phyloP scores from a whole-genome alignment of 2,329 filamentous ascomycete species.

The Colletotrichum filicis region DNA sequence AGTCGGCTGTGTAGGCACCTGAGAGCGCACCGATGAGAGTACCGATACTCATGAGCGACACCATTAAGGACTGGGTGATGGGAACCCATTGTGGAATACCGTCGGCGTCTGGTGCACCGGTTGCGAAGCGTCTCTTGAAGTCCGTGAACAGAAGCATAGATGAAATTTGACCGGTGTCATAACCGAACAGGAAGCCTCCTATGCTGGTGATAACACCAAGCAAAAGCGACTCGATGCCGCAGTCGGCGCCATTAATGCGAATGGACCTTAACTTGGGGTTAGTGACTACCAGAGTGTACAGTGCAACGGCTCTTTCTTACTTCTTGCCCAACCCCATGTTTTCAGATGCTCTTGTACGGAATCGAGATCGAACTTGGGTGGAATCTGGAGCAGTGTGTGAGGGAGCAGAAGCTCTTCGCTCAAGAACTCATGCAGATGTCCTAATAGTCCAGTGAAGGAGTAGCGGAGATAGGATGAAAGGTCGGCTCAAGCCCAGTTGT shows the following conservation, averaged over 20 bases:
- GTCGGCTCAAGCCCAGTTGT: background rate
- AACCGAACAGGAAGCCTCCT: slow-evolving; percentile 72
- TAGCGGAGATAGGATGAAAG: background rate
- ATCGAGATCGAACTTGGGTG: background rate
- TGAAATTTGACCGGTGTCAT: slow-evolving; percentile 71
- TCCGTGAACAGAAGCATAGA: slow-evolving; percentile 61
- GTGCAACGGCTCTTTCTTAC: slow-evolving; percentile 1
- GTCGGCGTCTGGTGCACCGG: slow-evolving; percentile 45
- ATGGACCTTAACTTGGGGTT: slow-evolving; percentile 45
- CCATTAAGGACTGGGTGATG: slow-evolving; percentile 61
- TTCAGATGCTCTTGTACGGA: background rate
- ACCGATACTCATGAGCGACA: slow-evolving; percentile 67
- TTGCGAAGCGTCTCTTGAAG: slow-evolving; percentile 67
- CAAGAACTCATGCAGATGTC: slow-evolving; percentile 1
- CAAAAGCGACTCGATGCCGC: slow-evolving; percentile 52
- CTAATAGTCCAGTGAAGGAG: background rate
- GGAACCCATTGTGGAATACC: slow-evolving; percentile 52
- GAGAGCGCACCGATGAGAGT: slow-evolving; percentile 64
- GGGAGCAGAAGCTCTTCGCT: background rate
- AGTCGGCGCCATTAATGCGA: slow-evolving; percentile 55
- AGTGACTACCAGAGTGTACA: background rate
- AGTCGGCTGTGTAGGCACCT: slow-evolving; percentile 66
- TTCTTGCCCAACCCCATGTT: slow-evolving; percentile 32
- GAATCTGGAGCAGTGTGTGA: background rate
- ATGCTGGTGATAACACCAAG: slow-evolving; percentile 65